These are phyloP conservation scores for Stephania cephalantha DNA, from an alignment of 164 flowering plant genomes.

Conservation along the genomic window DNA sequence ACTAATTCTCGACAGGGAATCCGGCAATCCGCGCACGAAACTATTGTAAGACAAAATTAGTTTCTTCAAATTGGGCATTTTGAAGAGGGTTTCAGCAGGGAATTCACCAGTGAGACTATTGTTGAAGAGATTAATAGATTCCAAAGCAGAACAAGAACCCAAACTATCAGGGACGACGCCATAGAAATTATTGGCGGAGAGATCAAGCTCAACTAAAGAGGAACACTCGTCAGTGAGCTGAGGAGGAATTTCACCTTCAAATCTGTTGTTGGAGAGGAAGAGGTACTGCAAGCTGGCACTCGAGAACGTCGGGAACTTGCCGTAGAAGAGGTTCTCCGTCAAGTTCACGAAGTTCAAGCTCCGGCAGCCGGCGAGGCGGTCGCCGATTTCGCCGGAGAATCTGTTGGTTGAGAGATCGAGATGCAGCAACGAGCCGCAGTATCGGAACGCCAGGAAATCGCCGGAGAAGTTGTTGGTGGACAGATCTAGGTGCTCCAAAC, in stretches of 20 bases:
- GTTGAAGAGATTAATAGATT: conserved; percentile 46
- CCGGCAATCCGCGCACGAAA: conserved; percentile 50
- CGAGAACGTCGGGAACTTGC: conserved; percentile 46
- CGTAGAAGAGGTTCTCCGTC: conserved; percentile 53
- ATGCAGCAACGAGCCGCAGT: conserved; percentile 36
- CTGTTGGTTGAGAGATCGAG: conserved; percentile 62
- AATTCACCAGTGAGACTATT: conserved; percentile 65
- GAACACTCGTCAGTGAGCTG: conserved; percentile 34
- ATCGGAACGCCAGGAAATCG: conserved; percentile 33
- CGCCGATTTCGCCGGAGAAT: conserved; percentile 40
- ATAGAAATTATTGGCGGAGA: conserved; percentile 50
- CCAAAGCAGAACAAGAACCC: conserved; percentile 45
- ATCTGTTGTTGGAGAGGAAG: conserved; percentile 37
- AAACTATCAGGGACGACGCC: conserved; percentile 59
- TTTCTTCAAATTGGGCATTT: conserved; percentile 49
- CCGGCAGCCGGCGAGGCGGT: conserved; percentile 31
- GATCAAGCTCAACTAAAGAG: conserved; percentile 52
- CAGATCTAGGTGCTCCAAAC: conserved; percentile 46
- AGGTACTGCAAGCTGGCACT: conserved; percentile 36
- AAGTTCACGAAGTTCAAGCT: conserved; percentile 49
- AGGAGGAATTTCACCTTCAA: conserved; percentile 51
- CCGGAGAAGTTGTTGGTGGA: conserved; percentile 57
- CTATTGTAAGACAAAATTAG: conserved; percentile 48
- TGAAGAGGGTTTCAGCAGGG: conserved; percentile 41
- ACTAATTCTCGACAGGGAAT: conserved; percentile 39